Evolutionary conservation across 257 asterid species (phyloP).

Genomic region (Solanum gandarillasii): DNA sequence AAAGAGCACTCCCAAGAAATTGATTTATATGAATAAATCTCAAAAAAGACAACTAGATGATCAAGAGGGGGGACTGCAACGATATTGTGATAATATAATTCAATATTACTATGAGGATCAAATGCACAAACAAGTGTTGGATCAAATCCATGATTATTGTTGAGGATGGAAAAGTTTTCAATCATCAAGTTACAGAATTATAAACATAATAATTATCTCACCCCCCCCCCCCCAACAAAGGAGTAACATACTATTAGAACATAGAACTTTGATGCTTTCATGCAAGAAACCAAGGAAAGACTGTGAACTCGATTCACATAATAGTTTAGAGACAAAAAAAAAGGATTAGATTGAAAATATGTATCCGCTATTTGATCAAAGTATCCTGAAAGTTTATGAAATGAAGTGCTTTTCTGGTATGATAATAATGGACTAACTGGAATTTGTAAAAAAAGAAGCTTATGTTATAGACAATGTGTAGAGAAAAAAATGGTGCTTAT

Average conservation of each 20-base stretch:
- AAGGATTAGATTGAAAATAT: background rate
- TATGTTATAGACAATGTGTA: too few relatives aligned
- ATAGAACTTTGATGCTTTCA: background rate
- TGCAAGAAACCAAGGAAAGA: constrained; percentile 19
- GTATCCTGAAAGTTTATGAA: constrained; percentile 24
- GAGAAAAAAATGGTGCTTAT: too few relatives aligned
- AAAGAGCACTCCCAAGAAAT: constrained; percentile 8
- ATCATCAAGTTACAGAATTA: constrained; percentile 19
- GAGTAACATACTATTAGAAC: constrained; percentile 29
- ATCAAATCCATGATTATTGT: background rate
- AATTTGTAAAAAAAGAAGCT: too few relatives aligned
- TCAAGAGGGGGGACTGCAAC: constrained; percentile 9
- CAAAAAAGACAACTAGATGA: constrained; percentile 8
- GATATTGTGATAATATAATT: constrained; percentile 13
- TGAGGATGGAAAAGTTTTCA: constrained; percentile 16
- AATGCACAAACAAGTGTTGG: constrained; percentile 27
- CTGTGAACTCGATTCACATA: constrained; percentile 24
- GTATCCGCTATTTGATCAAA: background rate
- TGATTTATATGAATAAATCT: constrained; percentile 19
- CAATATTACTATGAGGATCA: constrained; percentile 16
- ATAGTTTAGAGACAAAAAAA: background rate
- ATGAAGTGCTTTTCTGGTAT: constrained; percentile 24
- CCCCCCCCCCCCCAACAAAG: constrained; percentile 1
- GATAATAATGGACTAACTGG: constrained; percentile 24
- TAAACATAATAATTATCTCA: constrained; percentile 17